A percentile compares a stretch with the other conserved stretches of the same genome.
Conservation (phyloP, 2,329 filamentous ascomycete species). For the Blastomyces parvus region DNA sequence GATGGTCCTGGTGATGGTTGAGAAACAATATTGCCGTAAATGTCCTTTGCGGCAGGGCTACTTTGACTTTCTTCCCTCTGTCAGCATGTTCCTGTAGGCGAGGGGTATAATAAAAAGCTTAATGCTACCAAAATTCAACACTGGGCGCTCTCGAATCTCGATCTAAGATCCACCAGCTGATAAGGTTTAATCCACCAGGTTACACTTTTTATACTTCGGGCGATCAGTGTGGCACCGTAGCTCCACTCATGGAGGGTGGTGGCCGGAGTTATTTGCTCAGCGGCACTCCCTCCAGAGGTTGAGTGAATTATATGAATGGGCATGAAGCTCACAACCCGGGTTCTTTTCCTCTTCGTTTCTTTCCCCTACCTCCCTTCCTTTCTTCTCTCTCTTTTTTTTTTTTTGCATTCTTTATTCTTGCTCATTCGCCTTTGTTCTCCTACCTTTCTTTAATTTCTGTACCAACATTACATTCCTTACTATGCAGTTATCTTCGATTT, state of each 20-base stretch:
- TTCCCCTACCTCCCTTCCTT: background rate
- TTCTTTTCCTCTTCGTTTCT: background rate
- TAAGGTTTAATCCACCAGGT: background rate
- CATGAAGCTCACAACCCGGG: background rate
- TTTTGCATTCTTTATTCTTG: background rate
- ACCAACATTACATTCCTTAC: constrained; percentile 1
- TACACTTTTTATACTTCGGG: background rate
- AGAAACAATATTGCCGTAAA: background rate
- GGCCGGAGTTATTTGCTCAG: background rate
- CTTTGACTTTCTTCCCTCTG: background rate
- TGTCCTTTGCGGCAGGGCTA: background rate
- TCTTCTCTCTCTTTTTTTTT: background rate
- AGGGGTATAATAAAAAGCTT: background rate
- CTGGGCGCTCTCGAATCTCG: no score
- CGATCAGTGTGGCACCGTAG: background rate
- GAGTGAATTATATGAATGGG: background rate
- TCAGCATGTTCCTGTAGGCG: background rate
- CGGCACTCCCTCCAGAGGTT: background rate
- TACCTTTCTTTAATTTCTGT: background rate
- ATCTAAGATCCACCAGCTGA: background rate
- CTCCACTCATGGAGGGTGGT: background rate
- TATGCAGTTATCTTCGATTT: constrained; percentile 9
- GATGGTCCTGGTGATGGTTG: background rate
- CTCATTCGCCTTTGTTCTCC: background rate
- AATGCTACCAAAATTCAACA: background rate